phyloP scores from a whole-genome alignment of 305 asterid species.

The Nicotiana rustica region DNA sequence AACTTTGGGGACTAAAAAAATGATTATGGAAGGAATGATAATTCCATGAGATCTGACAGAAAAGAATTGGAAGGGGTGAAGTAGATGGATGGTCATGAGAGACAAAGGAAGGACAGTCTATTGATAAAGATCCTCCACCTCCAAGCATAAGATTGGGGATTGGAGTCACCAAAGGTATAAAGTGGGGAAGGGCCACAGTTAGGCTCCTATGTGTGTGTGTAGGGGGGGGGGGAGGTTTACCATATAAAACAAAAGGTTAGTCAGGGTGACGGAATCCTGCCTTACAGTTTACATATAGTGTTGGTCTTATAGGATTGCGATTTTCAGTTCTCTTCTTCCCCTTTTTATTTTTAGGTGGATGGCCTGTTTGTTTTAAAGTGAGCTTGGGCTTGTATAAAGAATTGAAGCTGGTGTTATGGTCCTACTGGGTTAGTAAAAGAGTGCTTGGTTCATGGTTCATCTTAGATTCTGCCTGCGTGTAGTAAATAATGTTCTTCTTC shows the following conservation, averaged over 20 bases:
- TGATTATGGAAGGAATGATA: neutral
- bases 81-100: neutral
- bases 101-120: neutral
- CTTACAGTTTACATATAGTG: neutral
- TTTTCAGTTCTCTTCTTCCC: neutral
- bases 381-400: neutral
- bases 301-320: neutral
- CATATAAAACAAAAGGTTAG: neutral
- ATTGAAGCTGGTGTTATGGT: neutral
- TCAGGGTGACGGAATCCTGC: neutral
- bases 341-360: neutral
- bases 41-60: neutral
- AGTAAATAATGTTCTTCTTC: no score
- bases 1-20: neutral
- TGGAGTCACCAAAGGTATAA: neutral
- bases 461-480: no score
- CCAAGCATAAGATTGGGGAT: neutral
- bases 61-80: neutral
- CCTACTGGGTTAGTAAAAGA: neutral
- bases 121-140: neutral
- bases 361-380: neutral
- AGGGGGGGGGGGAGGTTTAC: neutral
- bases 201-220: neutral
- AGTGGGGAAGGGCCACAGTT: neutral
- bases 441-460: no score